Evolutionary conservation across 169 alveolate species (phyloP).

Genomic region (Perkinsus olseni): DNA sequence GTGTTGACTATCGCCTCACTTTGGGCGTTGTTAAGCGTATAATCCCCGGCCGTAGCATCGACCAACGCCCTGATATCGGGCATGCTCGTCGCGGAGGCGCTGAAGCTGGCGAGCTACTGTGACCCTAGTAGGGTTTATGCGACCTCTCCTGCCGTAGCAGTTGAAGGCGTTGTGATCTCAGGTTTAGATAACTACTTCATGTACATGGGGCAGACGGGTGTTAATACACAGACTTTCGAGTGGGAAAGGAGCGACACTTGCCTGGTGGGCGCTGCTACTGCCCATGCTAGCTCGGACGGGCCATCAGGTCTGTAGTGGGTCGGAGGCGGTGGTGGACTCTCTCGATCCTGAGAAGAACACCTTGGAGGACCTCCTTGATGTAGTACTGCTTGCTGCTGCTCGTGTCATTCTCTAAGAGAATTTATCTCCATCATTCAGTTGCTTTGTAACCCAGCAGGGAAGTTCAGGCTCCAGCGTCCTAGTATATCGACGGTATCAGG

Average conservation of each 20-base stretch:
- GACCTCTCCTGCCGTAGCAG: background rate
- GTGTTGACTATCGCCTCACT: constrained; percentile 33
- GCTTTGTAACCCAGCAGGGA: background rate
- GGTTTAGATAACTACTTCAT: constrained; percentile 24
- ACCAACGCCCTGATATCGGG: constrained; percentile 4
- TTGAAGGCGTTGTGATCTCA: background rate
- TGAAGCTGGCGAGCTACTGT: background rate
- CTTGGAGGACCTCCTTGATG: background rate
- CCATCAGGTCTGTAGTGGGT: background rate
- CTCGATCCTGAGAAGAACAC: background rate
- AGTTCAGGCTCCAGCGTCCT: background rate
- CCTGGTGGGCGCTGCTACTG: background rate
- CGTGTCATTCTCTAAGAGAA: background rate
- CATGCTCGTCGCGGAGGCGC: constrained; percentile 2
- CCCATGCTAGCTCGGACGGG: background rate
- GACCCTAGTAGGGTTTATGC: background rate
- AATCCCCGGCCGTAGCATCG: background rate
- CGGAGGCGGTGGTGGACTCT: background rate
- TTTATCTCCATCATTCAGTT: background rate
- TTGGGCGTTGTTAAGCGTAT: constrained; percentile 27
- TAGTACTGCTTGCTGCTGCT: background rate
- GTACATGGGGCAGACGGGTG: constrained; percentile 27
- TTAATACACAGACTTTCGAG: constrained; percentile 26
- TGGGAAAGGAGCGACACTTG: constrained; percentile 2
- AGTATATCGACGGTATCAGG: background rate